Base-by-base conservation (phyloP, 1,139 yeast genomes). In the Pichia sp. region DNA sequence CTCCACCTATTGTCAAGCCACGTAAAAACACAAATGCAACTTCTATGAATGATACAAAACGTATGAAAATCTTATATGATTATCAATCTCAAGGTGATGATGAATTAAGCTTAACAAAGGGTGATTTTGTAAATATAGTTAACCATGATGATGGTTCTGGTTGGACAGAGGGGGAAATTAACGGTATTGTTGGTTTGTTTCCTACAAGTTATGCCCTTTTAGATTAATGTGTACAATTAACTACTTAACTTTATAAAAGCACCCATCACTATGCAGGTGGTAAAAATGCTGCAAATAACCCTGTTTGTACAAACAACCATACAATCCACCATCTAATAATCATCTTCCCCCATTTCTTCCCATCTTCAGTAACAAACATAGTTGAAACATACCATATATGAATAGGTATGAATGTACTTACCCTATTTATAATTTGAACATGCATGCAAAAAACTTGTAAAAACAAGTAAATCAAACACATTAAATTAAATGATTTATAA, bases 121-220 rank as follows among this genome's bases (percentile, higher is more conserved):
- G 97, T 0, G 98, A 93, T 59, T 74, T 75, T 53, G 77, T 80
- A 3, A 75, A 88, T 25, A 64, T 77, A 10, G 73, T 85, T 42
- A 80, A 79, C 44, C 87, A 80, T 47, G 93, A 88, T 56, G 85
- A 84, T 54, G 96, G 96, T 8, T 84, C 85, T 57, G 99, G 99
- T 0, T 93, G 99, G 99, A 90, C 97, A 1, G 88, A 84, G 61
- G 99, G 98, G 11, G 95, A 87, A 64, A 60, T 86, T 19, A 76
- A 84, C 60, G 96, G 96, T 0, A 62, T 60, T 36, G 74, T 73
- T 45, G 97, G 97, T 1, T 68, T 88, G 58, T 87, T 91, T 69
- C 98, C 98, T 8, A 84, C 95, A 0, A 75, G 87, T 57, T 91
- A 90, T 66, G 87, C 77, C 9, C 25, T 25, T 19, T n/a, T 19